phyloP scores from a whole-genome alignment of 805 yeast genomes.

The Lachancea lanzarotensis region DNA sequence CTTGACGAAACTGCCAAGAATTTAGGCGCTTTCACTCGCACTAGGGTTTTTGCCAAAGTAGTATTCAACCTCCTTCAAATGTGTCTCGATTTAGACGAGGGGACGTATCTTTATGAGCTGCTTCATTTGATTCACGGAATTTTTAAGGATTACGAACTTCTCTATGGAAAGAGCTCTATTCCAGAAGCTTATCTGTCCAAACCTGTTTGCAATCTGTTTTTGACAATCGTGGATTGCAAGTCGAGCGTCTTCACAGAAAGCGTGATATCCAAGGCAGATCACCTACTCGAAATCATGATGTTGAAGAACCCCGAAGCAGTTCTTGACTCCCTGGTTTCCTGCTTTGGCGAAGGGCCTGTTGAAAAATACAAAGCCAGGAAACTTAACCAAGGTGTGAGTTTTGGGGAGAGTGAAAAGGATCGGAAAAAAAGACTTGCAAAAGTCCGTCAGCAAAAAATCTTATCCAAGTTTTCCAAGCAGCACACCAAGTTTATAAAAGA shows the following conservation, averaged over 20 bases:
- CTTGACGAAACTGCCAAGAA: constrained; percentile 33
- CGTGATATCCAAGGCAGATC: constrained; percentile 50
- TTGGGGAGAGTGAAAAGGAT: constrained; percentile 49
- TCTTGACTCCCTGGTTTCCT: constrained; percentile 44
- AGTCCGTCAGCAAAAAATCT: constrained; percentile 52
- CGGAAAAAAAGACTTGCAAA: constrained; percentile 52
- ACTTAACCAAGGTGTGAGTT: constrained; percentile 32
- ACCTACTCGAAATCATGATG: constrained; percentile 45
- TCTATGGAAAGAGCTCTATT: constrained; percentile 36
- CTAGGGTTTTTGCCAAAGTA: constrained; percentile 48
- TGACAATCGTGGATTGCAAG: constrained; percentile 43
- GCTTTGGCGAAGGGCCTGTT: constrained; percentile 53
- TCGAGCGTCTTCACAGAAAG: constrained; percentile 39
- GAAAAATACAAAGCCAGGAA: constrained; percentile 44
- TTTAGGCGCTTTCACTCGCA: constrained; percentile 47
- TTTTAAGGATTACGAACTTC: constrained; percentile 42
- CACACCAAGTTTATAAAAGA: constrained; percentile 68
- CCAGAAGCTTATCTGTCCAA: constrained; percentile 44
- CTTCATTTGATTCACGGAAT: constrained; percentile 67
- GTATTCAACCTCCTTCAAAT: constrained; percentile 51
- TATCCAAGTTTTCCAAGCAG: constrained; percentile 61
- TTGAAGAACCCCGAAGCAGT: constrained; percentile 42
- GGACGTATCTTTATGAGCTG: constrained; percentile 50
- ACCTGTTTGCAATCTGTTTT: constrained; percentile 51
- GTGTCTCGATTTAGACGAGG: constrained; percentile 45